Base-by-base conservation (phyloP, 2,329 filamentous ascomycete genomes). In the Microsporum canis region DNA sequence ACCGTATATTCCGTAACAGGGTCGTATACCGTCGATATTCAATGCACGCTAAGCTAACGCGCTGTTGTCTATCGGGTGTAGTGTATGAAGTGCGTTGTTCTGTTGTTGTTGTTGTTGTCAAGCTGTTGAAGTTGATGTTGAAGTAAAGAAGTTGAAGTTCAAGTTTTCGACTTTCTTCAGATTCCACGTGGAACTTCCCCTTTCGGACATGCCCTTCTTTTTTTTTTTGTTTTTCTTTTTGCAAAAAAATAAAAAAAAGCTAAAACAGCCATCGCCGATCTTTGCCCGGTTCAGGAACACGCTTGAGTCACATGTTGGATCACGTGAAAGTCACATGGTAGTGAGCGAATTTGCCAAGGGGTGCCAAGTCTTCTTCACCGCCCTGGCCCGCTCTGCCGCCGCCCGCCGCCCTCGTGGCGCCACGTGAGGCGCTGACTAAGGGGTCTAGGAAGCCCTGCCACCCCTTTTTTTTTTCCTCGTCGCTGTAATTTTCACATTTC, bases 151-250 rank as follows among this genome's bases (percentile, higher is more conserved):
- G 34, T 36, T 23, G 43, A 47, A 33, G 12, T 12, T n/a, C 12
- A 53, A 27, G 27, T 29, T 23, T 53, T 31, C 27, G 10, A 12
- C 27, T 31, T 31, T 34, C 29, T 53, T 53, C 49, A 53, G n/a
- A 29, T 33, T 53, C 49, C 49, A 53, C 49, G 49, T 53, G 49
- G 49, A 53, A 53, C 49, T 53, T 53, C 49, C 49, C 49, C 29
- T 53, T 53, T 53, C 27, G 49, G 49, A 34, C 49, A 31, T 34
- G 29, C 49, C 2, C 49, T 53, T 31, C 8, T 34, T 34, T 53
- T 33, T 29, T 51, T 31, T 49, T 49, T 43, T 43, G 1, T 36
- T 10, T 10, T 36, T 43, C 3, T 43, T 43, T n/a, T 43, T 43
- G n/a, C 14, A 14, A 43, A n/a, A n/a, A 43, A 43, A n/a, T n/a